These are phyloP conservation scores for Linderniella brevidens DNA, from an alignment of 257 asterid genomes.

Conservation along the genomic window DNA sequence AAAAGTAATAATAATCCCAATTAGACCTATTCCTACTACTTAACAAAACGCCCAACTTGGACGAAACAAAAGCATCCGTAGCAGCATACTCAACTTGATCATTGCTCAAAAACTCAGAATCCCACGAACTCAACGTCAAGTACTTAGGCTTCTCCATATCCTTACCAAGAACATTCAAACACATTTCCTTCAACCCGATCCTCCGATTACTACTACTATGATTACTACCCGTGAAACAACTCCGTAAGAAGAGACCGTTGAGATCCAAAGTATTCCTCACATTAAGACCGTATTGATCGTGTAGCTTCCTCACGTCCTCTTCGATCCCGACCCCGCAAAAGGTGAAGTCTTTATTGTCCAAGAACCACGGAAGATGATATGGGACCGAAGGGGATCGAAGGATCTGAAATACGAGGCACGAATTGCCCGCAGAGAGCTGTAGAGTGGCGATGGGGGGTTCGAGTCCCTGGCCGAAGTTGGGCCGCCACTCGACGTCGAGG, in stretches of 20 bases:
- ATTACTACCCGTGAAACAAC: too few relatives aligned
- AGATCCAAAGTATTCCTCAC: background rate
- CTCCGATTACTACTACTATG: too few relatives aligned
- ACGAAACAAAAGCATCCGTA: background rate
- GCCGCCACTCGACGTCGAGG: constrained; percentile 4
- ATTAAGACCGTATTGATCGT: background rate
- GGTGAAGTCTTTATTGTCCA: background rate
- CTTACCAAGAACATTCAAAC: background rate
- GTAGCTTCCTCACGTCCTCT: background rate
- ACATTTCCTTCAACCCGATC: constrained; percentile 4
- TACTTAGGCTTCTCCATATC: background rate
- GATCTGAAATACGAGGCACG: background rate
- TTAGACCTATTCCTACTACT: too few relatives aligned
- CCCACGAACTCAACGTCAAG: constrained; percentile 2
- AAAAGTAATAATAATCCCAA: too few relatives aligned
- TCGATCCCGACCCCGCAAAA: constrained; percentile 4
- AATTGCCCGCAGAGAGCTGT: background rate
- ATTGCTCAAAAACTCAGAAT: background rate
- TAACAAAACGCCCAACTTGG: too few relatives aligned
- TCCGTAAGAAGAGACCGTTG: background rate
- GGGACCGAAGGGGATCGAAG: background rate
- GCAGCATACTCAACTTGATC: constrained; percentile 3
- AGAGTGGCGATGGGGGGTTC: constrained; percentile 3
- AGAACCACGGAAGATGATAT: background rate
- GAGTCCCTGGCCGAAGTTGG: background rate